Evolutionary conservation across 2,329 filamentous ascomycete genomes (phyloP), one percentile per base, ranked within the genome.

Genomic region (Colletotrichum graminicola): DNA sequence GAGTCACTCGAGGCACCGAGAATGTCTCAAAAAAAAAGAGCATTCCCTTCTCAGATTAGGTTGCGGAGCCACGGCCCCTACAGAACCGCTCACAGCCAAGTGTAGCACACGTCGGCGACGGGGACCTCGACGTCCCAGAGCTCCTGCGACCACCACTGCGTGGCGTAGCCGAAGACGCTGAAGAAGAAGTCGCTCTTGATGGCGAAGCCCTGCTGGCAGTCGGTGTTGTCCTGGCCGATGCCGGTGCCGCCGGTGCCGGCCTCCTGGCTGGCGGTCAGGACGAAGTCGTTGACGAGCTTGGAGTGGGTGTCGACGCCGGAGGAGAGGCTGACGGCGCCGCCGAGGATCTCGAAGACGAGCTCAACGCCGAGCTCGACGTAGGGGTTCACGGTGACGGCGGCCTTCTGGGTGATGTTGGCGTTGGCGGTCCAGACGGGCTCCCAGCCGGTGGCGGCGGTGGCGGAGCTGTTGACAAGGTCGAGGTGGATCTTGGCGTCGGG

Each of bases 341-440:
- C 74, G 10, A 79, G 73, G 14, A 78, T 71, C 61, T 74, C 56
- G 54, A 76, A 75, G 26, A 59, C 74, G 18, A 78, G 73, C 65
- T 74, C 74, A 12, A 77, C 43, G 10, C 66, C 55, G 54, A 73
- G 71, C 39, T 77, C 73, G 56, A 76, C 63, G 63, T 74, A 78
- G 21, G 77, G 75, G 66, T 76, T 75, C 10, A 77, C 74, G 6
- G 52, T 67, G n/a, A 74, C 73, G 21, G 56, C 45, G 5, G 74
- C 76, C 64, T 73, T 69, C 72, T 77, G 65, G 0, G 67, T 75
- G 34, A 80, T 72, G 32, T 73, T 74, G n/a, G 81, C 69, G 14
- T 73, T 74, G 8, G 77, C 80, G 4, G 70, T 72, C 72, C 81
- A 81, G 21, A 81, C 75, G 0, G 79, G 79, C 52, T 81, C 75